These are phyloP conservation scores for Lyophyllum shimeji DNA, from an alignment of 768 basidiomycete species.

Conservation along the genomic window DNA sequence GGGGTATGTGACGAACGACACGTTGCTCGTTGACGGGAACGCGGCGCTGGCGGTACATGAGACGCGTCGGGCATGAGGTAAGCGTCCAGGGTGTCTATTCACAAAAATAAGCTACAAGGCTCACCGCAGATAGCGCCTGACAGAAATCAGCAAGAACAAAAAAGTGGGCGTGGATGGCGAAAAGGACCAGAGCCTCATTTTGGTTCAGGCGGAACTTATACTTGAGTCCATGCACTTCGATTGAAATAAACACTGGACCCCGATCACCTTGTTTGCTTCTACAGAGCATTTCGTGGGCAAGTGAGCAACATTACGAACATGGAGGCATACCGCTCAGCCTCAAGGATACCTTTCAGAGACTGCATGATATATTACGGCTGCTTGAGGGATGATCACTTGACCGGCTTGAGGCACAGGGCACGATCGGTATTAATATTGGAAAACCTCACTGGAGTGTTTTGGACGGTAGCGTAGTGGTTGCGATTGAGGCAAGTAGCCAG, in stretches of 20 bases:
- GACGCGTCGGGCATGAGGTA: conserved; percentile 20
- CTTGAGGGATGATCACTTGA: neutral
- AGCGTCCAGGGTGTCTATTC: neutral
- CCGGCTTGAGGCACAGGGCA: neutral
- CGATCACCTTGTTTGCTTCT: conserved; percentile 30
- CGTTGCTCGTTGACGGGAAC: neutral
- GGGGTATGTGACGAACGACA: neutral
- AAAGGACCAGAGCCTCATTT: conserved; percentile 43
- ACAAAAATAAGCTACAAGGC: neutral
- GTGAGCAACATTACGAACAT: too few species aligned
- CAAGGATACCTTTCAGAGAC: too few species aligned
- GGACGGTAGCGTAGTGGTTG: too few species aligned
- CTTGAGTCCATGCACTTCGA: conserved; percentile 43
- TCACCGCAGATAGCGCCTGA: conserved; percentile 7
- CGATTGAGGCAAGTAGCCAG: neutral
- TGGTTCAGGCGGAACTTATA: conserved; percentile 63
- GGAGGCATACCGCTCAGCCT: neutral
- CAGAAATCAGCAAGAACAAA: conserved; percentile 8
- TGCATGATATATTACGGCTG: too few species aligned
- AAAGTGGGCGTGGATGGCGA: conserved; percentile 37
- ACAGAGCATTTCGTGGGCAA: neutral
- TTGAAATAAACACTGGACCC: conserved; percentile 38
- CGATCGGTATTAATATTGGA: neutral
- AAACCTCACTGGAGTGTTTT: too few species aligned
- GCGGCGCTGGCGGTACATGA: conserved; percentile 6